A percentile compares a stretch with the other conserved stretches of the same genome.
These are phyloP conservation scores for Lasiodiplodia hormozganensis DNA, from an alignment of 2,329 filamentous ascomycete species.

Conservation along the genomic window DNA sequence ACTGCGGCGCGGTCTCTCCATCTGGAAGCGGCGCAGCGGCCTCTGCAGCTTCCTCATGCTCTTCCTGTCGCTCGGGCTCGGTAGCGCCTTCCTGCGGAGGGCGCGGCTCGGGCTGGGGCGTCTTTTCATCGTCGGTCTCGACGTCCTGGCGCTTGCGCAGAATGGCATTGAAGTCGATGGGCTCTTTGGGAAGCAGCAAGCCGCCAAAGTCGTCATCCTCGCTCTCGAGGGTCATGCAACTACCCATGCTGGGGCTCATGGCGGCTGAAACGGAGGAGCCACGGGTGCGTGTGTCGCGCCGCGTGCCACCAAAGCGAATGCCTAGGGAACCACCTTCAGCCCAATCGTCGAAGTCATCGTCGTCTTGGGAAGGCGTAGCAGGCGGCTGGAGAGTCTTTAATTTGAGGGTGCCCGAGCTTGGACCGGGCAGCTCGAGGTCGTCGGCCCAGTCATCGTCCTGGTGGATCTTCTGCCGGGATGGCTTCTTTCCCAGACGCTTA, in stretches of 20 bases:
- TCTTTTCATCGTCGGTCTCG: conserved; percentile 38
- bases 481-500: conserved; percentile 76
- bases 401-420: conserved; percentile 47
- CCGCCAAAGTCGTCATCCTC: conserved; percentile 93
- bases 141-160: conserved; percentile 72
- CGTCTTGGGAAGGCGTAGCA: conserved; percentile 44
- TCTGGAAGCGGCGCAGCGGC: conserved; percentile 32
- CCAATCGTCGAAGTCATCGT: conserved; percentile 76
- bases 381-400: conserved; percentile 52
- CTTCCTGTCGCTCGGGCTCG: conserved; percentile 7
- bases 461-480: conserved; percentile 51
- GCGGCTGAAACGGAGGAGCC: conserved; percentile 89
- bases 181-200: conserved; percentile 82
- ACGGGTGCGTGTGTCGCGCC: conserved; percentile 76
- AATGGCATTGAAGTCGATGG: conserved; percentile 81
- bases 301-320: conserved; percentile 86
- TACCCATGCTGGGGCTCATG: conserved; percentile 90
- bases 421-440: conserved; percentile 55
- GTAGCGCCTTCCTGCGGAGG: neutral
- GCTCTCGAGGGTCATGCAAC: conserved; percentile 88
- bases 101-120: conserved; percentile 23
- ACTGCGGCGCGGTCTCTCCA: conserved; percentile 34
- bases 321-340: conserved; percentile 94
- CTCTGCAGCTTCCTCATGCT: conserved; percentile 29
- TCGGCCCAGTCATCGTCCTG: conserved; percentile 60